Percentiles rank a stretch among this genome's conserved stretches.
Evolutionary conservation across 768 basidiomycete species (phyloP).

Genomic region (Pluteus cervinus): DNA sequence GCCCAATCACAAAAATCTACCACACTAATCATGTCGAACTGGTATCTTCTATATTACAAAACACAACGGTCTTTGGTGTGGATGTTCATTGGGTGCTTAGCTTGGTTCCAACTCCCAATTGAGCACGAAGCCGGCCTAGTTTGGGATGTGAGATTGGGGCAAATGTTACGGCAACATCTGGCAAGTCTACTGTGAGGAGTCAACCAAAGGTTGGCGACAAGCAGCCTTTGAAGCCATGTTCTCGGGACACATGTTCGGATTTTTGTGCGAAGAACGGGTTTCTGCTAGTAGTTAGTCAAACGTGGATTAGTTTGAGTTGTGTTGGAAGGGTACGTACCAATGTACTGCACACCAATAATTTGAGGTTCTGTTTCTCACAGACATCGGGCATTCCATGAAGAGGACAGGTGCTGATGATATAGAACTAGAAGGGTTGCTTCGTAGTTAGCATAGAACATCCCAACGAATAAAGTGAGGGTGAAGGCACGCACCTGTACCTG

Average conservation of each 20-base stretch:
- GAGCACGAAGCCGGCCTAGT: too few relatives aligned
- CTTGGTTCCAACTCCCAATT: too few relatives aligned
- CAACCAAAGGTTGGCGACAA: too few relatives aligned
- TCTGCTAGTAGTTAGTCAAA: constrained; percentile 1
- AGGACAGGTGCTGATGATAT: constrained; percentile 73
- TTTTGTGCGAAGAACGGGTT: too few relatives aligned
- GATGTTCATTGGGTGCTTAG: too few relatives aligned
- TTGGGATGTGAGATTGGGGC: too few relatives aligned
- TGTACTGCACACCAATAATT: constrained; percentile 78
- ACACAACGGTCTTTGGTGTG: too few relatives aligned
- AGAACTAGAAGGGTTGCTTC: constrained; percentile 68
- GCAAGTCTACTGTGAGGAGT: too few relatives aligned
- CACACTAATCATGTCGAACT: constrained; percentile 47
- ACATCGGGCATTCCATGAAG: constrained; percentile 74
- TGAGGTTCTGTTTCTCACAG: constrained; percentile 65
- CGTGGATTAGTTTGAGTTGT: constrained; percentile 5
- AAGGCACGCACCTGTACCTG: constrained; percentile 63
- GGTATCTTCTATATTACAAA: too few relatives aligned
- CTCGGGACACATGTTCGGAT: too few relatives aligned
- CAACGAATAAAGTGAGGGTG: neutral
- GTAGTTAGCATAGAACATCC: neutral
- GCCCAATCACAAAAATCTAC: constrained; percentile 77
- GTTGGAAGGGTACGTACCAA: constrained; percentile 41
- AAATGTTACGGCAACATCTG: too few relatives aligned
- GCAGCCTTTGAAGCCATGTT: too few relatives aligned